A percentile compares a stretch with the other conserved stretches of the same genome.
Conservation (phyloP, 805 yeast genomes). For the Candida qinlingensis region DNA sequence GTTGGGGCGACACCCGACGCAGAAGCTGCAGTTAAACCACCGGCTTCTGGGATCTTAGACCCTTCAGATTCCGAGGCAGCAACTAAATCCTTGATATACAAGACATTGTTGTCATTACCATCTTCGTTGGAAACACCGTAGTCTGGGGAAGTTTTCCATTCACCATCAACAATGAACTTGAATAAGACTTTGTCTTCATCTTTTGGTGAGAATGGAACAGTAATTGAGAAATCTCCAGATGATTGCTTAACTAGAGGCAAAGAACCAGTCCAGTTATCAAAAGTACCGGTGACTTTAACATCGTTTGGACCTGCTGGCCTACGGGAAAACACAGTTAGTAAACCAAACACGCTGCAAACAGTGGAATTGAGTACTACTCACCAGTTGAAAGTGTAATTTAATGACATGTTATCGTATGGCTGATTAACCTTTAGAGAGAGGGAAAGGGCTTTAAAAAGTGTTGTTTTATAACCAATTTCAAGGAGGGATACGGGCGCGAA, state of each 20-base stretch:
- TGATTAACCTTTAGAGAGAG: neutral
- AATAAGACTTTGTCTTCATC: conserved; percentile 36
- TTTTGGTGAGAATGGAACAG: conserved; percentile 44
- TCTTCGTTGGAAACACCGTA: conserved; percentile 37
- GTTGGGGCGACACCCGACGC: conserved; percentile 16
- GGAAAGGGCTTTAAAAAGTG: too few species aligned
- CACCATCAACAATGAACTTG: conserved; percentile 66
- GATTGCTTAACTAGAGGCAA: conserved; percentile 54
- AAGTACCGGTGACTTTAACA: conserved; percentile 66
- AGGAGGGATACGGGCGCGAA: conserved; percentile 1
- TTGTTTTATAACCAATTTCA: neutral
- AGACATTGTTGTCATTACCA: conserved; percentile 34
- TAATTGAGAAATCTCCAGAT: conserved; percentile 55
- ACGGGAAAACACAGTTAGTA: conserved; percentile 38
- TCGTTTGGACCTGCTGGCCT: conserved; percentile 48
- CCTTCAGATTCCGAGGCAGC: conserved; percentile 11
- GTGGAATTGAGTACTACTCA: neutral
- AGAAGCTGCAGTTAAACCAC: conserved; percentile 32
- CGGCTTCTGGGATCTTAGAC: conserved; percentile 40
- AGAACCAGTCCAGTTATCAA: conserved; percentile 62
- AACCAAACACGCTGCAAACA: neutral
- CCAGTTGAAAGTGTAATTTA: conserved; percentile 7
- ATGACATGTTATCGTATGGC: conserved; percentile 1
- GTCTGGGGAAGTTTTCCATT: conserved; percentile 44
- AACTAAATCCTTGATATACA: conserved; percentile 22